Conservation (phyloP, 176 grass and related monocot species). For the Olyra latifolia region DNA sequence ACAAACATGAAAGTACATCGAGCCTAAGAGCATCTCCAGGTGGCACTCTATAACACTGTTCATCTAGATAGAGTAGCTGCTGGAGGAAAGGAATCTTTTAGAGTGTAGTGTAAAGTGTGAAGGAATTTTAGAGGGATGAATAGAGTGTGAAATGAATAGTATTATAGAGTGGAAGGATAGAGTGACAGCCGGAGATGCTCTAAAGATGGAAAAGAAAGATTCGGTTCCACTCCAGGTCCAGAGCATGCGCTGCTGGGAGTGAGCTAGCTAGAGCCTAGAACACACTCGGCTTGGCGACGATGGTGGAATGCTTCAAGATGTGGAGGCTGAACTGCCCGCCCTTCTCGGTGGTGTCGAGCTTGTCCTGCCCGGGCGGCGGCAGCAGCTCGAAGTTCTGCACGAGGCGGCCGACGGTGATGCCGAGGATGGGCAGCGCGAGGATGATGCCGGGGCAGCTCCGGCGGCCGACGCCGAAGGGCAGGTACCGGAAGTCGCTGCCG, state of each 20-base stretch:
- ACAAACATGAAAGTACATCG: not conserved
- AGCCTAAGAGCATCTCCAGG: no score
- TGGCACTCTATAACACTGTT: no score
- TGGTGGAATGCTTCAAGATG: conserved; percentile 75
- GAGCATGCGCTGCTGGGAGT: not conserved
- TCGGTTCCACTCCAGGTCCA: not conserved
- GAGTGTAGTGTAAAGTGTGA: no score
- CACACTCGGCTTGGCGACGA: conserved; percentile 64
- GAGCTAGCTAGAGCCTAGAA: no score
- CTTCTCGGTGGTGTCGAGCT: conserved; percentile 76
- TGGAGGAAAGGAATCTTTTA: no score
- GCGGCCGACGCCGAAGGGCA: conserved; percentile 73
- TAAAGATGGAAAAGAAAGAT: not conserved
- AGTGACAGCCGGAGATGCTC: no score
- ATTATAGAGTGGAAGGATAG: no score
- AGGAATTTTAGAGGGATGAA: no score
- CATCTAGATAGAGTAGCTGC: no score
- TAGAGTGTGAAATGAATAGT: no score
- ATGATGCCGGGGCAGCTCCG: conserved; percentile 82
- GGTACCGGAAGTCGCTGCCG: conserved; percentile 76
- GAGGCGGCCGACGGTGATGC: conserved; percentile 72
- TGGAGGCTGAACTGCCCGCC: conserved; percentile 83
- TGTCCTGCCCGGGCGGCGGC: conserved; percentile 54
- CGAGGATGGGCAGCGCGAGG: conserved; percentile 81
- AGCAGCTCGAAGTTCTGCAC: conserved; percentile 80